Conservation (phyloP, 2,329 filamentous ascomycete species). For the Diaporthe destruens region DNA sequence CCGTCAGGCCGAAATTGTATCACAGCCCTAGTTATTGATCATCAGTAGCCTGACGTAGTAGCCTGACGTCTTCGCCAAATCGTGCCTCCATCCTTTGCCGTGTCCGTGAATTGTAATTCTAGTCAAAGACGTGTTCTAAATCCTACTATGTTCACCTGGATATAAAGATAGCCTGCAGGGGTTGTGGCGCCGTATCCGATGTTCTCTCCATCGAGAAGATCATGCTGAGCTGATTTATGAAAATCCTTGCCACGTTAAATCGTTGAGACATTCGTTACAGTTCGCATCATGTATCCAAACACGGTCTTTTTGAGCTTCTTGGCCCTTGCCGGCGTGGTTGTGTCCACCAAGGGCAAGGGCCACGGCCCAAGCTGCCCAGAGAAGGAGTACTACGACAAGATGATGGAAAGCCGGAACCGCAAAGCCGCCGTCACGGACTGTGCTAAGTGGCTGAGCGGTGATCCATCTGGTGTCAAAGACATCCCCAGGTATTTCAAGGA, state of each 20-base stretch:
- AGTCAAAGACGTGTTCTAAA: neutral
- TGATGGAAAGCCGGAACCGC: slow-evolving; percentile 28
- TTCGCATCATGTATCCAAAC: neutral
- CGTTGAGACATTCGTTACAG: neutral
- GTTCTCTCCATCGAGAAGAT: neutral
- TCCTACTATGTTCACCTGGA: neutral
- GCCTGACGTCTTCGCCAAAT: neutral
- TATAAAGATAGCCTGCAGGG: neutral
- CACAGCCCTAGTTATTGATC: too few species aligned
- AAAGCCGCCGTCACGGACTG: neutral
- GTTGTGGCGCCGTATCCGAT: too few species aligned
- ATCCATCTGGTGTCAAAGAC: neutral
- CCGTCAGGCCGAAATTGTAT: neutral
- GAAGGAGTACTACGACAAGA: slow-evolving; percentile 3
- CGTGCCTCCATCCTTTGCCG: neutral
- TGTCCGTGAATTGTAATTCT: neutral
- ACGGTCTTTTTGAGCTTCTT: neutral
- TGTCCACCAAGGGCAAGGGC: slow-evolving; percentile 1
- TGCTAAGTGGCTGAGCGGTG: neutral
- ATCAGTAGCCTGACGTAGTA: neutral
- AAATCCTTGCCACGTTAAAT: neutral
- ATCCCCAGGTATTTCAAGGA: neutral
- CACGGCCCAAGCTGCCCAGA: neutral
- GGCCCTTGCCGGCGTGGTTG: neutral
- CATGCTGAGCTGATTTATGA: neutral